Evolutionary conservation across 2,329 filamentous ascomycete genomes (phyloP).

Genomic region (Beauveria rudraprayagi): DNA sequence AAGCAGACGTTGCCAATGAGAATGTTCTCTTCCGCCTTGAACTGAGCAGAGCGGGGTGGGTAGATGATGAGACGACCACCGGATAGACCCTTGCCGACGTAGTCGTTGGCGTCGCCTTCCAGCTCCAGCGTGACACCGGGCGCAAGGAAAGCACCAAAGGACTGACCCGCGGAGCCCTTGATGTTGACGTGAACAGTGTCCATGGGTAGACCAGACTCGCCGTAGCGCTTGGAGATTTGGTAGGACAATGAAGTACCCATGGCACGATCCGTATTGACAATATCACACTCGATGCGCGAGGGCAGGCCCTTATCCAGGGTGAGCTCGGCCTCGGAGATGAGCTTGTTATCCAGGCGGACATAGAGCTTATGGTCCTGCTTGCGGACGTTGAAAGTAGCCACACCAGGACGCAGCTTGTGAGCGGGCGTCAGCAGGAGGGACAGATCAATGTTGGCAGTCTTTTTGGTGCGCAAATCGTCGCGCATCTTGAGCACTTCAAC

Average conservation of each 20-base stretch:
- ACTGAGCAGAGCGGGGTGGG: slow-evolving; percentile 80
- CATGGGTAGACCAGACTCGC: slow-evolving; percentile 78
- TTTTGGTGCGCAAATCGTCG: slow-evolving; percentile 78
- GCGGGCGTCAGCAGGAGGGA: slow-evolving; percentile 89
- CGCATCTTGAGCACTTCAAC: slow-evolving; percentile 80
- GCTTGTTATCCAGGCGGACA: slow-evolving; percentile 89
- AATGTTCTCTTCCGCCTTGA: slow-evolving; percentile 94
- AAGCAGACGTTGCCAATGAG: slow-evolving; percentile 90
- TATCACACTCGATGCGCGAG: slow-evolving; percentile 87
- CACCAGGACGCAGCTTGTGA: slow-evolving; percentile 89
- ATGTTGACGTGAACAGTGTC: slow-evolving; percentile 96
- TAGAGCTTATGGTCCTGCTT: slow-evolving; percentile 96
- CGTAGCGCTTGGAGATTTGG: slow-evolving; percentile 88
- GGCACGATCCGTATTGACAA: slow-evolving; percentile 93
- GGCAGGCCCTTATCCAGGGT: slow-evolving; percentile 91
- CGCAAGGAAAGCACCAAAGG: slow-evolving; percentile 89
- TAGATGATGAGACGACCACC: slow-evolving; percentile 91
- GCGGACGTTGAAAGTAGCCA: slow-evolving; percentile 94
- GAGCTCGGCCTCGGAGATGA: slow-evolving; percentile 90
- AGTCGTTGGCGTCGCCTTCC: slow-evolving; percentile 93
- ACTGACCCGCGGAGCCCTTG: slow-evolving; percentile 92
- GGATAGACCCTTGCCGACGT: slow-evolving; percentile 91
- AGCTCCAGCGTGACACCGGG: slow-evolving; percentile 91
- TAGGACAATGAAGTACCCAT: slow-evolving; percentile 92
- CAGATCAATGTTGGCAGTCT: slow-evolving; percentile 88